A percentile compares a stretch with the other conserved stretches of the same genome.
Evolutionary conservation across 1,284 basidiomycete genomes (phyloP).

Genomic region (Ceratobasidium sp.): DNA sequence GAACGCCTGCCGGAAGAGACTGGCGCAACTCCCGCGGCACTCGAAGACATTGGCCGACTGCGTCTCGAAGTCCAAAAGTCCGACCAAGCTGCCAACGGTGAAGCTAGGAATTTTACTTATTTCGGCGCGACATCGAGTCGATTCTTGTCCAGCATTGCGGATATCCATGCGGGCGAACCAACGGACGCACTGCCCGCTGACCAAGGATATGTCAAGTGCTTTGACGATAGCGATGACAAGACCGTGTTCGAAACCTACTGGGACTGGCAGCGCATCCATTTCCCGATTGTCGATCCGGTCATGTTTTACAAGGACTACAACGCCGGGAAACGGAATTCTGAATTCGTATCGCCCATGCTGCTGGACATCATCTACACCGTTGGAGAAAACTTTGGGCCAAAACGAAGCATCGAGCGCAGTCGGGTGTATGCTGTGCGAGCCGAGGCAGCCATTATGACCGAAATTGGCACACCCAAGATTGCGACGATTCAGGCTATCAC

Average conservation of each 20-base stretch:
- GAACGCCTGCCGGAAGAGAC: slow-evolving; percentile 30
- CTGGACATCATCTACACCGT: slow-evolving; percentile 27
- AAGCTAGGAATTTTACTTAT: slow-evolving; percentile 30
- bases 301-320: slow-evolving; percentile 20
- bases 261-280: slow-evolving; percentile 32
- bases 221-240: slow-evolving; percentile 17
- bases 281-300: slow-evolving; percentile 13
- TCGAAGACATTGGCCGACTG: slow-evolving; percentile 27
- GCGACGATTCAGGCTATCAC: slow-evolving; percentile 22
- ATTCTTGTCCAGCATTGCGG: slow-evolving; percentile 32
- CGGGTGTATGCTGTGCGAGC: neutral
- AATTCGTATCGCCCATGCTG: slow-evolving; percentile 27
- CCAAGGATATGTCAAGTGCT: slow-evolving; percentile 7
- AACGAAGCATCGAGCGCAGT: slow-evolving; percentile 2
- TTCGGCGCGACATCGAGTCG: slow-evolving; percentile 30
- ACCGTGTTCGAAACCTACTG: slow-evolving; percentile 19
- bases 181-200: slow-evolving; percentile 19
- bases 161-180: slow-evolving; percentile 22
- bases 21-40: slow-evolving; percentile 19
- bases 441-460: slow-evolving; percentile 22
- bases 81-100: neutral
- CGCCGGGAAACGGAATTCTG: slow-evolving; percentile 30
- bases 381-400: slow-evolving; percentile 26
- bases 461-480: slow-evolving; percentile 26
- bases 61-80: slow-evolving; percentile 16